Conservation (phyloP, 768 basidiomycete species). For the Pisolithus sp. region DNA sequence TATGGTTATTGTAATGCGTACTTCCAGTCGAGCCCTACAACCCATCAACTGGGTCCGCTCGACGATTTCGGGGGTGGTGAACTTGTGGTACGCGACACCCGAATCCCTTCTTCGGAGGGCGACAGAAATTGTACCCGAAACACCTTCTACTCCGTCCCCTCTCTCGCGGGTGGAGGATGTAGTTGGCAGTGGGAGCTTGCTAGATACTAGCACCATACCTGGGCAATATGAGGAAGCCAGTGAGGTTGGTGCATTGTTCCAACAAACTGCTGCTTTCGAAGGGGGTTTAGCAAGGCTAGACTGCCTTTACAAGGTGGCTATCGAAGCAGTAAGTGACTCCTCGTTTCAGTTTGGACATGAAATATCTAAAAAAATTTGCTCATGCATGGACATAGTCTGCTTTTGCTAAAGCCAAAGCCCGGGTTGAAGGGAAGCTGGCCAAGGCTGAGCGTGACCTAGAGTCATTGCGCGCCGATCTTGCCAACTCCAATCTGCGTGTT, state of each 20-base stretch:
- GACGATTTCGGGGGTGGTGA: background rate
- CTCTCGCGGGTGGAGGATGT: background rate
- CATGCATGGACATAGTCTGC: background rate
- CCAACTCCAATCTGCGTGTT: background rate
- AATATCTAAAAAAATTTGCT: background rate
- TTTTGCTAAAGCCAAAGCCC: background rate
- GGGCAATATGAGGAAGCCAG: background rate
- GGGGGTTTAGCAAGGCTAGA: background rate
- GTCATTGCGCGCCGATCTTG: background rate
- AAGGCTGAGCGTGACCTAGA: background rate
- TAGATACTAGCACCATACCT: background rate
- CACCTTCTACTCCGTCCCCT: background rate
- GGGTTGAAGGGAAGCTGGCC: background rate
- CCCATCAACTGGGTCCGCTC: background rate
- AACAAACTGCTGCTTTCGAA: background rate
- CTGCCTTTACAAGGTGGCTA: background rate
- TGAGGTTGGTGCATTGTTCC: background rate
- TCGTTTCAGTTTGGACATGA: background rate
- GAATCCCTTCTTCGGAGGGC: background rate
- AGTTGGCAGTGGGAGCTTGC: slow-evolving; percentile 9
- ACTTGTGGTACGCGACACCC: background rate
- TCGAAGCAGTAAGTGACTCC: background rate
- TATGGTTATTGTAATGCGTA: background rate
- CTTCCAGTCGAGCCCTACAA: background rate
- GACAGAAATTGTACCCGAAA: background rate